Evolutionary conservation across 2,329 filamentous ascomycete species (phyloP).

Genomic region (Clarireedia hainanense): DNA sequence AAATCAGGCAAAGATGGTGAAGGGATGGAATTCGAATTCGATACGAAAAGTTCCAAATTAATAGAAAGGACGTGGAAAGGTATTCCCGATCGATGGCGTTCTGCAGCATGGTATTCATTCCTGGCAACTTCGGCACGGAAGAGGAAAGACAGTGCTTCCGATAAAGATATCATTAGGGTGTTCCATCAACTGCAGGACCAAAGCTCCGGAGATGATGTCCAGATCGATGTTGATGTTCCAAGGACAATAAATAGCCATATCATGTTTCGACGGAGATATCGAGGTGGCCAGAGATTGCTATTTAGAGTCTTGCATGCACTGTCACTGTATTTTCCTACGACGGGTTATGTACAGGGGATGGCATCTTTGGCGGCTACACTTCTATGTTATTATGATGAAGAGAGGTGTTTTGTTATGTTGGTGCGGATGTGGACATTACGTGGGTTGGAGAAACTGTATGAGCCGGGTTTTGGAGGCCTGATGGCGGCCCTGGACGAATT

Average conservation of each 20-base stretch:
- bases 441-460: conserved; percentile 78
- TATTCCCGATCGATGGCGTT: conserved; percentile 91
- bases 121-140: conserved; percentile 67
- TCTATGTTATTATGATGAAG: conserved; percentile 95
- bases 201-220: conserved; percentile 81
- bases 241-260: conserved; percentile 92
- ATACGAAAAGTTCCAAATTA: conserved; percentile 73
- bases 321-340: conserved; percentile 82
- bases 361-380: conserved; percentile 85
- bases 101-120: conserved; percentile 92
- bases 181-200: conserved; percentile 68
- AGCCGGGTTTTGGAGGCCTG: conserved; percentile 74
- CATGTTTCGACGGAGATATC: conserved; percentile 90
- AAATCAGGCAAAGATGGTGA: conserved; percentile 43
- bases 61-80: conserved; percentile 95
- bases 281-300: conserved; percentile 82
- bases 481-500: conserved; percentile 84
- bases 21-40: conserved; percentile 68
- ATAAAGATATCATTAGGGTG: conserved; percentile 62
- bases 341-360: conserved; percentile 98
- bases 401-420: conserved; percentile 89
- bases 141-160: conserved; percentile 51
- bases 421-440: conserved; percentile 89
- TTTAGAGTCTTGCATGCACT: conserved; percentile 90
- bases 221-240: conserved; percentile 96